A percentile compares a stretch with the other conserved stretches of the same genome.
phyloP scores from a whole-genome alignment of 2,329 filamentous ascomycete species.

The Raffaelea albimanens region DNA sequence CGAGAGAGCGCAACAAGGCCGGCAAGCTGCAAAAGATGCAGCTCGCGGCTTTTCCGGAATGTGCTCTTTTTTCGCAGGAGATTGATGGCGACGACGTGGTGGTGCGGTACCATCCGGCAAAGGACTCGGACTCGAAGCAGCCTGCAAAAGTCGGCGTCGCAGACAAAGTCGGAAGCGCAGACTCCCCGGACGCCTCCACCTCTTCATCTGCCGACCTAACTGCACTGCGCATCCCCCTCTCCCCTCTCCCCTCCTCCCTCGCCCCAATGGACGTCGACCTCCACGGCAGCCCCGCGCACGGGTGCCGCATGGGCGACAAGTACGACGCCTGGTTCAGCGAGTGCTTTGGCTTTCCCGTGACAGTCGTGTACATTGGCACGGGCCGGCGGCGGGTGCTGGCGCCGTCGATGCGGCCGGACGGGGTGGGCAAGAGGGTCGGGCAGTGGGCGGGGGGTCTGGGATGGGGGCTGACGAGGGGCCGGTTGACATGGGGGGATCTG shows the following conservation, averaged over 20 bases:
- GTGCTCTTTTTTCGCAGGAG: conserved; percentile 55
- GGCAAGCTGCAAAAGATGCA: conserved; percentile 47
- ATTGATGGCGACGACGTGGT: conserved; percentile 30
- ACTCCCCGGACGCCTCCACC: no score
- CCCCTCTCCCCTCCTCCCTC: conserved; percentile 37
- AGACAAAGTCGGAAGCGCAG: no score
- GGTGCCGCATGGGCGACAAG: conserved; percentile 51
- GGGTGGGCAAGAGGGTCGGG: background rate
- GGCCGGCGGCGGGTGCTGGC: conserved; percentile 50
- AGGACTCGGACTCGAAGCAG: no score
- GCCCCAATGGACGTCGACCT: conserved; percentile 44
- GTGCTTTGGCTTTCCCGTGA: conserved; percentile 52
- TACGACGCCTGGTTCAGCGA: conserved; percentile 59
- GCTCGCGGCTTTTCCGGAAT: conserved; percentile 45
- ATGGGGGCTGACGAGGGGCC: no score
- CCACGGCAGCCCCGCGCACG: conserved; percentile 47
- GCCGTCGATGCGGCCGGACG: conserved; percentile 18
- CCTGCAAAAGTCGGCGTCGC: no score
- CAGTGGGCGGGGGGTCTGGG: no score
- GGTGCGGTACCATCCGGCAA: conserved; percentile 29
- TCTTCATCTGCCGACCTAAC: conserved; percentile 22
- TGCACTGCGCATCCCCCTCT: conserved; percentile 36
- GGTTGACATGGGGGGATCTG: no score
- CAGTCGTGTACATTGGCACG: conserved; percentile 56
- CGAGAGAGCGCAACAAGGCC: conserved; percentile 27